These are phyloP conservation scores for Lichtheimia hyalospora DNA, from an alignment of 371 early-diverging fungal genomes.

Conservation along the genomic window DNA sequence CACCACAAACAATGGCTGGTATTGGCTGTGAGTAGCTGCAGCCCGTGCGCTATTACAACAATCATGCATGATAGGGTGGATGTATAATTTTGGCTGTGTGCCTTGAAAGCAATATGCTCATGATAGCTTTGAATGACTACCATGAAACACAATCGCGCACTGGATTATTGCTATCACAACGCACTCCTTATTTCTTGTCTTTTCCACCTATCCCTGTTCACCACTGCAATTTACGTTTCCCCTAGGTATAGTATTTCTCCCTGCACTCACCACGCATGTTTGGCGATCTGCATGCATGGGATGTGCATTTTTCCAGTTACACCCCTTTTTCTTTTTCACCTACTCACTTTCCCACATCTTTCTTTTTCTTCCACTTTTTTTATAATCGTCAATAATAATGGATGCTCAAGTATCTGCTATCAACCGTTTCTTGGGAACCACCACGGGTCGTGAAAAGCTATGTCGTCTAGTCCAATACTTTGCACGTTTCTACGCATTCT, in stretches of 20 bases:
- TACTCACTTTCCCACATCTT: too few relatives aligned
- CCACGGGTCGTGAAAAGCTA: constrained; percentile 76
- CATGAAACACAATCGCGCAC: too few relatives aligned
- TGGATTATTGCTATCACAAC: too few relatives aligned
- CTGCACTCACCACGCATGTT: neutral
- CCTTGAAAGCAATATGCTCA: too few relatives aligned
- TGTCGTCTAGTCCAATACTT: constrained; percentile 79
- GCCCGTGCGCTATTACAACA: neutral
- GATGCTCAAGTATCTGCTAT: constrained; percentile 9
- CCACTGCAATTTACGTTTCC: too few relatives aligned
- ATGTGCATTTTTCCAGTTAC: neutral
- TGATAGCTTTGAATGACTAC: too few relatives aligned
- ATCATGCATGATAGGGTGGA: neutral
- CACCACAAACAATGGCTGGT: neutral
- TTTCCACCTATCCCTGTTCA: too few relatives aligned
- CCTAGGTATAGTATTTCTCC: too few relatives aligned
- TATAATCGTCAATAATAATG: neutral
- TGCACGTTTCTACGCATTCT: constrained; percentile 65
- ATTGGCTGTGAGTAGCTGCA: too few relatives aligned
- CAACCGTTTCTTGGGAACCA: constrained; percentile 52
- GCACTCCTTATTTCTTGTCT: too few relatives aligned
- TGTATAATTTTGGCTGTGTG: neutral
- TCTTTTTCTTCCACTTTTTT: neutral
- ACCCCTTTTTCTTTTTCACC: constrained; percentile 8
- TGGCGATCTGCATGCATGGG: neutral